Conservation (phyloP, 495 filamentous ascomycete genomes). For the Xylaria venustula region DNA sequence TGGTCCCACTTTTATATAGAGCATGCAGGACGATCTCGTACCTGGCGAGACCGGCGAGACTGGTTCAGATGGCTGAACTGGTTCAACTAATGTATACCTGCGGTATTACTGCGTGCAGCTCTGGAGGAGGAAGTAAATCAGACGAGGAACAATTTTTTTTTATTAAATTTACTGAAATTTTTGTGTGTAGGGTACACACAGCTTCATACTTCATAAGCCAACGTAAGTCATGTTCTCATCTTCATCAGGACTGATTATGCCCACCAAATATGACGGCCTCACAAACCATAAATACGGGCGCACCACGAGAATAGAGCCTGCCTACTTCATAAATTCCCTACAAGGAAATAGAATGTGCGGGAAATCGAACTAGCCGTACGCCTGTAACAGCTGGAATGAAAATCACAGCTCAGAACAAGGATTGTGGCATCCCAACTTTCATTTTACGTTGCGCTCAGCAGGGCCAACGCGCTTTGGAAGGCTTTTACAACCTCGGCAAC, state of each 20-base stretch:
- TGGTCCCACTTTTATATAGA: not conserved
- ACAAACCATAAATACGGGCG: not conserved
- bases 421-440: not conserved
- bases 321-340: no score
- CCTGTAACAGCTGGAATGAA: no score
- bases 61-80: no score
- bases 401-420: not conserved
- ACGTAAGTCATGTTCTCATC: conserved; percentile 12
- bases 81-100: no score
- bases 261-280: not conserved
- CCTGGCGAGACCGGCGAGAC: no score
- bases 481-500: conserved; percentile 75
- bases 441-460: conserved; percentile 46
- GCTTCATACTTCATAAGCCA: not conserved
- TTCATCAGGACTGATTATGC: not conserved
- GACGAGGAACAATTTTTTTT: no score
- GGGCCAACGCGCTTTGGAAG: conserved; percentile 73
- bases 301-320: no score
- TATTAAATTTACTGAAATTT: not conserved
- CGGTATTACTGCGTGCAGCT: no score
- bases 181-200: not conserved
- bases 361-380: no score
- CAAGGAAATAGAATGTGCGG: no score
- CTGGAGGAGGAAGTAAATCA: no score
- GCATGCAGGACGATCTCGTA: not conserved